A percentile compares a stretch with the other conserved stretches of the same genome.
Evolutionary conservation across 1,284 basidiomycete species (phyloP).

Genomic region (Trichosporon sp.): DNA sequence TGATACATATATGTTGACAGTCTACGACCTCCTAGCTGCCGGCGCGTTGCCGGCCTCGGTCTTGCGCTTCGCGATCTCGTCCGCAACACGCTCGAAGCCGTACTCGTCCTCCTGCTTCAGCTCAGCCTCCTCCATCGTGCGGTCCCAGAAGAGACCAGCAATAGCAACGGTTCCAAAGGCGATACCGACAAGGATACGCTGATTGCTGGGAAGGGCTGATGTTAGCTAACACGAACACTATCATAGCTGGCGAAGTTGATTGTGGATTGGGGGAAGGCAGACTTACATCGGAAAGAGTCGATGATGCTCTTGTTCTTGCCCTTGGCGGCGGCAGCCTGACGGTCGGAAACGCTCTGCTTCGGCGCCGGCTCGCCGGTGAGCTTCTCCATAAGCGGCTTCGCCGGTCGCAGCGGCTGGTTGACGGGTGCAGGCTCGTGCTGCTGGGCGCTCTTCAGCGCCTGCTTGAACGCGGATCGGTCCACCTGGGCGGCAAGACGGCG

Average conservation of each 20-base stretch:
- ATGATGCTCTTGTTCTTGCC: slow-evolving; percentile 17
- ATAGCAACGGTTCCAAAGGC: slow-evolving; percentile 12
- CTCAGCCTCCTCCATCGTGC: slow-evolving; percentile 2
- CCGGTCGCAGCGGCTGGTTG: slow-evolving; percentile 4
- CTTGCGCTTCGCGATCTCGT: slow-evolving; percentile 17
- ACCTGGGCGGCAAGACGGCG: background rate
- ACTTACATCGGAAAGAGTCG: slow-evolving; percentile 16
- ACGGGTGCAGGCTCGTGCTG: background rate
- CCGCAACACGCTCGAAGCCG: slow-evolving; percentile 14
- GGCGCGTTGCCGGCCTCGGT: background rate
- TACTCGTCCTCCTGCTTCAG: slow-evolving; percentile 8
- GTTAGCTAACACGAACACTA: background rate
- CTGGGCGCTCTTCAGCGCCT: background rate
- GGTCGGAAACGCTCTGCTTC: background rate
- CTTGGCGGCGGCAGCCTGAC: slow-evolving; percentile 7
- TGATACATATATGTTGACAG: slow-evolving; percentile 2
- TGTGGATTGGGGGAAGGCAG: background rate
- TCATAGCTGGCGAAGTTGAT: no score
- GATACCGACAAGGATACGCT: slow-evolving; percentile 17
- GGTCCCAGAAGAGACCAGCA: slow-evolving; percentile 18
- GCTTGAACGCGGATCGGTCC: background rate
- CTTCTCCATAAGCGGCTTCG: background rate
- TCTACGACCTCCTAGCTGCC: background rate
- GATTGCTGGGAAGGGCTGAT: slow-evolving; percentile 17
- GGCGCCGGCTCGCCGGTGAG: background rate